Evolutionary conservation across 108 stramenopile species (phyloP).

Genomic region (Stephanodiscus minutulus): DNA sequence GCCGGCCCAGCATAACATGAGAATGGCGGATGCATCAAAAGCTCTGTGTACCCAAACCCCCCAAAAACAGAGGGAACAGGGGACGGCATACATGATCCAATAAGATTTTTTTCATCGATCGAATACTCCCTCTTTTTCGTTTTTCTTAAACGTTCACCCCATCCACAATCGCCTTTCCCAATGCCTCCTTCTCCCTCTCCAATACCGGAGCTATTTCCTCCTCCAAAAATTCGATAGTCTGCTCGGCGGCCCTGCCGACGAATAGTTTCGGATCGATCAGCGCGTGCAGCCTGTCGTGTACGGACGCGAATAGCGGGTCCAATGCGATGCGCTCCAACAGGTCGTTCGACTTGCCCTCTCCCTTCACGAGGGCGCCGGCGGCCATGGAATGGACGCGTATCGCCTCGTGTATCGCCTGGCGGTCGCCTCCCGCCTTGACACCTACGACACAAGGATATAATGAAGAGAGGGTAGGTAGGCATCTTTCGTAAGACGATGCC

Average conservation of each 20-base stretch:
- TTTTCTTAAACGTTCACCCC: slow-evolving; percentile 89
- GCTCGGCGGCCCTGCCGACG: slow-evolving; percentile 94
- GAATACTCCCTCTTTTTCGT: not conserved
- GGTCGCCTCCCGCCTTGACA: slow-evolving; percentile 97
- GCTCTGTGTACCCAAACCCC: no score
- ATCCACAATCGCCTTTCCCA: slow-evolving; percentile 82
- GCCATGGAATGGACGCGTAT: slow-evolving; percentile 98
- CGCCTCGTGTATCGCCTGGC: slow-evolving; percentile 97
- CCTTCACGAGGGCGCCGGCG: slow-evolving; percentile 97
- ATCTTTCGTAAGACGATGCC: no score
- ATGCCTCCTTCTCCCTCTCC: slow-evolving; percentile 68
- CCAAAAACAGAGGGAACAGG: no score
- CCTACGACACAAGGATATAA: no score
- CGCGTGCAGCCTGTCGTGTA: slow-evolving; percentile 87
- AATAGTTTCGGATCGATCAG: slow-evolving; percentile 94
- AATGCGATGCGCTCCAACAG: slow-evolving; percentile 92
- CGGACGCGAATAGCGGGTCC: slow-evolving; percentile 86
- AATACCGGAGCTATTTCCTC: slow-evolving; percentile 92
- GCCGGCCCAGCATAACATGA: not conserved
- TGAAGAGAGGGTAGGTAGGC: no score
- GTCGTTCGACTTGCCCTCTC: slow-evolving; percentile 97
- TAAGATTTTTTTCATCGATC: not conserved
- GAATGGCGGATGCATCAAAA: no score
- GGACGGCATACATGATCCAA: no score
- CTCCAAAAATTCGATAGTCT: slow-evolving; percentile 93